phyloP scores from a whole-genome alignment of 2,329 filamentous ascomycete species.

The Fusarium compactum region DNA sequence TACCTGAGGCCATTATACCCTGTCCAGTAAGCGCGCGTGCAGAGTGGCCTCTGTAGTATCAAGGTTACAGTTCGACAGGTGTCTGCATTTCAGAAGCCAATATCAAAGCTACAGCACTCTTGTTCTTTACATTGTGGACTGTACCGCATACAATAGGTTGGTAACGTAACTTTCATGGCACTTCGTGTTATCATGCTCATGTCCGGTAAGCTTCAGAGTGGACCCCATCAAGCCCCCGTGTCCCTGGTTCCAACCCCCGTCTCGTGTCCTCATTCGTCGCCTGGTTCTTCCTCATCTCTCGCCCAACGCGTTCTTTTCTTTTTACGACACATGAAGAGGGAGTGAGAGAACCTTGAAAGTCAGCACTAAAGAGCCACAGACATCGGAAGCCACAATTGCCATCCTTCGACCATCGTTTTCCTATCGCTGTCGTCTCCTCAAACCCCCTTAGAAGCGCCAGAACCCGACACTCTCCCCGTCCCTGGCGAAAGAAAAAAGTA shows the following conservation, averaged over 20 bases:
- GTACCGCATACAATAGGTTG: constrained; percentile 27
- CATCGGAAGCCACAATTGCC: constrained; percentile 36
- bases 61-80: not conserved
- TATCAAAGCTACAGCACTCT: constrained; percentile 13
- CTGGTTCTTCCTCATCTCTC: constrained; percentile 42
- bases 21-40: not conserved
- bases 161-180: constrained; percentile 25
- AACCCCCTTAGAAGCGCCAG: constrained; percentile 18
- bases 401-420: constrained; percentile 22
- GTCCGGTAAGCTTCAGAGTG: constrained; percentile 41
- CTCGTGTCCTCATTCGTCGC: constrained; percentile 43
- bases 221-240: constrained; percentile 30
- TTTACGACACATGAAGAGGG: constrained; percentile 40
- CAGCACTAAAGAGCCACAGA: constrained; percentile 40
- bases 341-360: constrained; percentile 40
- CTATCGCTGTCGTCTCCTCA: constrained; percentile 27
- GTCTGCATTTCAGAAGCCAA: constrained; percentile 1
- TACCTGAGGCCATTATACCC: not conserved
- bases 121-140: not conserved
- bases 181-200: constrained; percentile 39
- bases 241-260: constrained; percentile 42
- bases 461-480: constrained; percentile 15
- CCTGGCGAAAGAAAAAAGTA: constrained; percentile 32
- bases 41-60: not conserved
- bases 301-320: constrained; percentile 48